These are phyloP conservation scores for Globisporangium paroecandrum DNA, from an alignment of 352 stramenopile genomes.

Conservation along the genomic window DNA sequence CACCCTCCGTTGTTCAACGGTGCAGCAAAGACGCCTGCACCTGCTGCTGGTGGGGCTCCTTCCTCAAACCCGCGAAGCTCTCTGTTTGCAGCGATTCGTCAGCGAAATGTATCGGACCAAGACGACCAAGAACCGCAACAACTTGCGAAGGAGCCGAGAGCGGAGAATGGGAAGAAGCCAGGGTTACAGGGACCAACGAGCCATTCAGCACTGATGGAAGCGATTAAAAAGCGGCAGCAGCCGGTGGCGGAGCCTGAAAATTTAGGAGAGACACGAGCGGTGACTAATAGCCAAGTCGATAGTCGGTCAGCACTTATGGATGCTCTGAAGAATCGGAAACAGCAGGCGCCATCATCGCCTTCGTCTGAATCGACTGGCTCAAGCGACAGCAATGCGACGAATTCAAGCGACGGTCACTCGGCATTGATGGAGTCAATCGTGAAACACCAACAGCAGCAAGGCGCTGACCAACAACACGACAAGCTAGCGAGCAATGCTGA, in stretches of 20 bases:
- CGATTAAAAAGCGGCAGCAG: constrained; percentile 15
- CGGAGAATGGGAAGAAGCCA: neutral
- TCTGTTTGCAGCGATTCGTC: constrained; percentile 31
- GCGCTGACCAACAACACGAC: neutral
- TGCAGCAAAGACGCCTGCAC: neutral
- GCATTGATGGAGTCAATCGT: constrained; percentile 11
- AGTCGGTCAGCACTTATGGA: constrained; percentile 4
- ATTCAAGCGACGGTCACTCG: constrained; percentile 11
- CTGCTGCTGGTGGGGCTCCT: neutral
- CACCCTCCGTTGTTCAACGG: constrained; percentile 11
- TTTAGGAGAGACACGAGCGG: neutral
- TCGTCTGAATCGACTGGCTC: neutral
- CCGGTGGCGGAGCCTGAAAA: neutral
- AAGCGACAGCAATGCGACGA: neutral
- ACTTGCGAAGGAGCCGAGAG: neutral
- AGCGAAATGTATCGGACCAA: constrained; percentile 14
- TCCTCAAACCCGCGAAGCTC: constrained; percentile 17
- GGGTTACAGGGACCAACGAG: neutral
- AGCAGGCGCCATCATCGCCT: neutral
- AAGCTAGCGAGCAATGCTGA: neutral
- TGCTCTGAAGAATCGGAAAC: constrained; percentile 2
- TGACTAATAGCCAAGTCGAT: neutral
- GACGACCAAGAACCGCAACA: neutral
- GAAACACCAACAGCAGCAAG: neutral
- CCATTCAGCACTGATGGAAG: constrained; percentile 13